Conservation (phyloP, 2,329 filamentous ascomycete species). For the Apiospora koreana region DNA sequence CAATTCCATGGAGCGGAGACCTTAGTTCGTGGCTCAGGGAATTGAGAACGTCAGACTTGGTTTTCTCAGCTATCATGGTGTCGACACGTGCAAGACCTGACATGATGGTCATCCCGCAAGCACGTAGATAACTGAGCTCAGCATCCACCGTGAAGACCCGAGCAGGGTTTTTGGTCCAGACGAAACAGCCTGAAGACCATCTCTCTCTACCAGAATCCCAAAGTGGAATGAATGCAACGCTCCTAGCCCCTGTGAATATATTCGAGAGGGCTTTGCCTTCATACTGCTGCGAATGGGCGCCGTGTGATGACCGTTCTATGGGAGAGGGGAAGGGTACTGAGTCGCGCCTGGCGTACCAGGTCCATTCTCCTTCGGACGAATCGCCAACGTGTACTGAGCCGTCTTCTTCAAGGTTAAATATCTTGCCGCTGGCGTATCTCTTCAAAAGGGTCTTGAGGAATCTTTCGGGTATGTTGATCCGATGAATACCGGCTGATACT, state of each 20-base stretch:
- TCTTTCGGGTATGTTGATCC: slow-evolving; percentile 35
- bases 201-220: slow-evolving; percentile 47
- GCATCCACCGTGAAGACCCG: slow-evolving; percentile 46
- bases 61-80: slow-evolving; percentile 39
- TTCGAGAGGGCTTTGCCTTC: slow-evolving; percentile 33
- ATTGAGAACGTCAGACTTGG: slow-evolving; percentile 59
- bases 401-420: slow-evolving; percentile 45
- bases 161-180: slow-evolving; percentile 46
- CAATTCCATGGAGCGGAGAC: slow-evolving; percentile 61
- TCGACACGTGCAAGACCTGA: slow-evolving; percentile 53
- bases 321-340: slow-evolving; percentile 6
- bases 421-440: slow-evolving; percentile 45
- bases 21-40: slow-evolving; percentile 64
- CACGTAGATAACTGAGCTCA: slow-evolving; percentile 52
- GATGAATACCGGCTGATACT: background rate
- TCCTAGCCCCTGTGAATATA: slow-evolving; percentile 45
- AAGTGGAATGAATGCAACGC: slow-evolving; percentile 48
- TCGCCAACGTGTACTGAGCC: slow-evolving; percentile 37
- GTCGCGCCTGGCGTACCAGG: slow-evolving; percentile 6
- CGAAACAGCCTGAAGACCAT: slow-evolving; percentile 51
- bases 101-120: slow-evolving; percentile 57
- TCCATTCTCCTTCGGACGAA: slow-evolving; percentile 15
- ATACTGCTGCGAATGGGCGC: slow-evolving; percentile 17
- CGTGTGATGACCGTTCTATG: background rate
- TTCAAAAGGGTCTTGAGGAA: slow-evolving; percentile 43